Evolutionary conservation across 805 yeast species (phyloP), one percentile per base, ranked within the genome.

Genomic region (Cyberlindnera petersonii): DNA sequence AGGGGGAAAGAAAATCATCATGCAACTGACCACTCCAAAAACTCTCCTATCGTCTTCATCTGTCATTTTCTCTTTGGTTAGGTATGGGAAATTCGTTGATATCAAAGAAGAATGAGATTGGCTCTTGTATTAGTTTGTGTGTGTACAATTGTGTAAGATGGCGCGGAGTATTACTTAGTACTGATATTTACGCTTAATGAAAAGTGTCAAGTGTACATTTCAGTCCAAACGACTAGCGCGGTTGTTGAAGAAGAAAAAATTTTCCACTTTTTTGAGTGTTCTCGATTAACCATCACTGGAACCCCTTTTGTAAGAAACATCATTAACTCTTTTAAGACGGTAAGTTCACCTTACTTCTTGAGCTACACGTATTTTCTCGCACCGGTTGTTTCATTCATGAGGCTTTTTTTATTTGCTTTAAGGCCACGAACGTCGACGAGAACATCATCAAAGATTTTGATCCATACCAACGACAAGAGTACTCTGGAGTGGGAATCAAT

Each of bases 401-500:
- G n/a, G n/a, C n/a, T n/a, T n/a, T n/a, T n/a, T n/a, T n/a, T n/a
- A n/a, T n/a, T n/a, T n/a, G n/a, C 9, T 8, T 9, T 9, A 9
- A 13, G 10, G 6, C 9, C 17, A 13, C 14, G 18, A 23, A 26
- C 32, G 19, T 17, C 32, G 43, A 30, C 43, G 43, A 32, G 43
- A 39, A 22, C 14, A 9, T 22, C 21, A 26, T 32, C 26, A 26
- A 29, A 23, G 32, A 28, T 23, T 28, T 39, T 27, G 24, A 9
- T 4, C 16, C 28, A n/a, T 17, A 54, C 53, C 4, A 52, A 53
- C 50, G n/a, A n/a, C n/a, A n/a, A n/a, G n/a, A n/a, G n/a, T n/a
- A n/a, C n/a, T n/a, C 63, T 61, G 62, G 49, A 42, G 49, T 51
- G 58, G 63, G 60, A 61, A 59, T 63, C 63, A 47, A 45, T 44